A percentile compares a stretch with the other conserved stretches of the same genome.
Conservation (phyloP, 2,329 filamentous ascomycete genomes). For the Scleromitrula shiraiana region DNA sequence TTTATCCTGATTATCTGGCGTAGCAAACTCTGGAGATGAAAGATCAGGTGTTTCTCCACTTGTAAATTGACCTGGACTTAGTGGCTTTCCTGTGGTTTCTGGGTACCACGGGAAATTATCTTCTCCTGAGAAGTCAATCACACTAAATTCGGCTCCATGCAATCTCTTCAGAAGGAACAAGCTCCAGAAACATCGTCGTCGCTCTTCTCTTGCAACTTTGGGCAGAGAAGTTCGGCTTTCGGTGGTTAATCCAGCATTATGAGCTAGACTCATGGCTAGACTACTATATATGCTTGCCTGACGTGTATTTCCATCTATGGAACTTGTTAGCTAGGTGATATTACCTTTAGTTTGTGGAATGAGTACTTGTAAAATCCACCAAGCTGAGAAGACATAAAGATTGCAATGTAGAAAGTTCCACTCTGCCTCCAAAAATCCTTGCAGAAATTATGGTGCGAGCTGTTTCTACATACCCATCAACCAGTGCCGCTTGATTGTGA, state of each 20-base stretch:
- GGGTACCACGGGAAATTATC: conserved; percentile 33
- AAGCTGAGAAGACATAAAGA: conserved; percentile 33
- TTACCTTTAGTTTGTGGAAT: background rate
- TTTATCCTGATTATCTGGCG: conserved; percentile 23
- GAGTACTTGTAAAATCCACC: conserved; percentile 32
- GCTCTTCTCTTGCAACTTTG: conserved; percentile 23
- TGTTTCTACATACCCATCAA: conserved; percentile 32
- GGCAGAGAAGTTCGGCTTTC: conserved; percentile 24
- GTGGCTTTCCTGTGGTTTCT: conserved; percentile 28
- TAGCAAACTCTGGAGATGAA: conserved; percentile 13
- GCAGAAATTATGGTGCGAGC: conserved; percentile 29
- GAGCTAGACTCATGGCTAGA: conserved; percentile 37
- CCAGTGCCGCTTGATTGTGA: conserved; percentile 20
- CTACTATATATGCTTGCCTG: conserved; percentile 37
- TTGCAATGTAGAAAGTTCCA: conserved; percentile 34
- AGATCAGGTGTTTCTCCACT: conserved; percentile 2
- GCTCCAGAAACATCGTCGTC: conserved; percentile 30
- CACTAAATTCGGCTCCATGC: conserved; percentile 26
- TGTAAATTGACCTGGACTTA: conserved; percentile 13
- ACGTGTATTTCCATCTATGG: conserved; percentile 37
- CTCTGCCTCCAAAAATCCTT: conserved; percentile 30
- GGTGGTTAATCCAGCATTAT: conserved; percentile 36
- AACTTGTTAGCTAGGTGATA: background rate
- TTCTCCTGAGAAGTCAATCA: conserved; percentile 32
- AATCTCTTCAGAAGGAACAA: conserved; percentile 28